Conservation (phyloP, 768 basidiomycete genomes). For the Daedaleopsis nitida region DNA sequence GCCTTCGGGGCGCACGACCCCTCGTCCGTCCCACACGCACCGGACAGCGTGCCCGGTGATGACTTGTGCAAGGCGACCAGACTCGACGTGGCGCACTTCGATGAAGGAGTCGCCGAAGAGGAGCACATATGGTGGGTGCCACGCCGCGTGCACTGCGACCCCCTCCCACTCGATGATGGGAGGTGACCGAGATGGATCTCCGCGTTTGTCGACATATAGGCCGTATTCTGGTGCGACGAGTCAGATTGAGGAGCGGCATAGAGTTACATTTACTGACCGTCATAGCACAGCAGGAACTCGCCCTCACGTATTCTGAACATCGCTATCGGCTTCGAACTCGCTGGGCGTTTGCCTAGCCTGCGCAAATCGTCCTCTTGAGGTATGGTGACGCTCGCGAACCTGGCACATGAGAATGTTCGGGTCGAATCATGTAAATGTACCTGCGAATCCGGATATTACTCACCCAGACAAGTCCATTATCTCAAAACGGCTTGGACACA, state of each 20-base stretch:
- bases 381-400: slow-evolving; percentile 44
- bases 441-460: not conserved
- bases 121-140: slow-evolving; percentile 48
- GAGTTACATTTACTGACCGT: slow-evolving; percentile 33
- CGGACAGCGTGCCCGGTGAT: slow-evolving; percentile 40
- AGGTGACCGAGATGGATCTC: slow-evolving; percentile 41
- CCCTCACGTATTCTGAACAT: slow-evolving; percentile 52
- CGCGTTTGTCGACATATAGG: slow-evolving; percentile 51
- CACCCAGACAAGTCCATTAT: slow-evolving; percentile 17
- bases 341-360: slow-evolving; percentile 39
- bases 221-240: slow-evolving; percentile 39
- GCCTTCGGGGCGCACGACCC: slow-evolving; percentile 4
- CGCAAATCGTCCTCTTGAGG: slow-evolving; percentile 43
- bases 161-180: slow-evolving; percentile 54
- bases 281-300: slow-evolving; percentile 52
- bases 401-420: slow-evolving; percentile 40
- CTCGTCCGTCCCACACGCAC: slow-evolving; percentile 49
- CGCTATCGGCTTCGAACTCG: slow-evolving; percentile 44
- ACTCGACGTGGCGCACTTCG: slow-evolving; percentile 45
- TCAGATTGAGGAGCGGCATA: not conserved
- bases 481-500: slow-evolving; percentile 13
- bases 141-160: slow-evolving; percentile 45
- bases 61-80: slow-evolving; percentile 39
- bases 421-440: not conserved
- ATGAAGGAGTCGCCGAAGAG: slow-evolving; percentile 46